phyloP scores from a whole-genome alignment of 345 rosid genomes.

The Arabidopsis suecica region DNA sequence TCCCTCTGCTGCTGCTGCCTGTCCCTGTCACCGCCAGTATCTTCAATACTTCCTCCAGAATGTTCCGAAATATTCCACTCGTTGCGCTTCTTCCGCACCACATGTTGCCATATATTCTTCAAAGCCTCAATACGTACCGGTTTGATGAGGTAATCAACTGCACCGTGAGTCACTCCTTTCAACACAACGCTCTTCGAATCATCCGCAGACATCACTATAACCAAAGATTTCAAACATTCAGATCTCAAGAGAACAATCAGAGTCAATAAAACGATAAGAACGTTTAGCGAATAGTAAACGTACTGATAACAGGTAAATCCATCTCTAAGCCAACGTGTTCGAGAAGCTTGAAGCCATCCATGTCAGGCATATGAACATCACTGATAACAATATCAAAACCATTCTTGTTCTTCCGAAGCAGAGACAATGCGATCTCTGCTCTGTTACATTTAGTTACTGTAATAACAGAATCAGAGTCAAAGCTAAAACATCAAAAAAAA shows the following conservation, averaged over 20 bases:
- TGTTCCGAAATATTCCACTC: conserved; percentile 64
- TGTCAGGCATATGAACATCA: conserved; percentile 90
- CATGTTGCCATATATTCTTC: conserved; percentile 88
- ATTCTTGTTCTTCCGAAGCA: conserved; percentile 55
- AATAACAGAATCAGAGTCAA: conserved; percentile 35
- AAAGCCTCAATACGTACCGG: conserved; percentile 75
- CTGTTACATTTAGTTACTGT: conserved; percentile 89
- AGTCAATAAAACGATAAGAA: not conserved
- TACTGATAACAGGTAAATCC: conserved; percentile 93
- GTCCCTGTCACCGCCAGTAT: conserved; percentile 52
- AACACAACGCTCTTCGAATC: conserved; percentile 67
- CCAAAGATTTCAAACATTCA: conserved; percentile 4
- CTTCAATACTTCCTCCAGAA: conserved; percentile 64
- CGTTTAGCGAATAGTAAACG: conserved; percentile 23
- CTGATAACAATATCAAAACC: conserved; percentile 79
- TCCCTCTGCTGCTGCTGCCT: conserved; percentile 48
- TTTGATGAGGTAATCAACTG: conserved; percentile 76
- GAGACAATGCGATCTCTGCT: conserved; percentile 76
- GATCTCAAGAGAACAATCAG: conserved; percentile 7
- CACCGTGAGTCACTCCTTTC: conserved; percentile 89
- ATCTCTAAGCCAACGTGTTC: conserved; percentile 71
- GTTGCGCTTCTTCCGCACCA: conserved; percentile 62
- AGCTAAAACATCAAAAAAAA: not conserved
- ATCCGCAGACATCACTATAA: conserved; percentile 92
- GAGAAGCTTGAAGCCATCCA: conserved; percentile 87